Percentiles rank a stretch among this genome's conserved stretches.
phyloP scores from a whole-genome alignment of 306 rosid species.

The Castanopsis chinensis region DNA sequence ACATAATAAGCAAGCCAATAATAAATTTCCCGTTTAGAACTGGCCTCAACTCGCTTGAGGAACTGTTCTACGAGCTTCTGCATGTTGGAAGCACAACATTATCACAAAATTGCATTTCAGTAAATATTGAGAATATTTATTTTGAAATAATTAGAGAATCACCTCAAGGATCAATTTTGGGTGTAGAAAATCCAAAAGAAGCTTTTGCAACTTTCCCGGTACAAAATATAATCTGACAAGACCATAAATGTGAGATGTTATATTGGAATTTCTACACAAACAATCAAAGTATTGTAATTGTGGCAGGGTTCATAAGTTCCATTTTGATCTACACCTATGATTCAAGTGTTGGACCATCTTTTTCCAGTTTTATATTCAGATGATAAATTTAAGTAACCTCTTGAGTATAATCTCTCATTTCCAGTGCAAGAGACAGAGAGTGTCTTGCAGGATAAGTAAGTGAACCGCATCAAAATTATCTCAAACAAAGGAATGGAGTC shows the following conservation, averaged over 20 bases:
- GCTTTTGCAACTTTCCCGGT: conserved; percentile 76
- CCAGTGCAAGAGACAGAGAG: background rate
- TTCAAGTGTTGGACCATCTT: background rate
- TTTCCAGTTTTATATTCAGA: background rate
- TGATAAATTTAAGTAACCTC: background rate
- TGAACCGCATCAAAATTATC: background rate
- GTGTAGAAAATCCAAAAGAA: conserved; percentile 70
- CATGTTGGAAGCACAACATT: conserved; percentile 27
- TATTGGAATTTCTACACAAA: background rate
- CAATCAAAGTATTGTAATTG: background rate
- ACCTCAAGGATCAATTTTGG: conserved; percentile 86
- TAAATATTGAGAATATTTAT: background rate
- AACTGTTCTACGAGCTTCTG: conserved; percentile 86
- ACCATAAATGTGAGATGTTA: conserved; percentile 3
- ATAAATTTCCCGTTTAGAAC: conserved; percentile 66
- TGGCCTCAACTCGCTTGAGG: conserved; percentile 49
- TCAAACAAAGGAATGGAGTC: background rate
- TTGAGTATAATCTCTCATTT: background rate
- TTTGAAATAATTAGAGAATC: conserved; percentile 10
- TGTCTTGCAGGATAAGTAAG: background rate
- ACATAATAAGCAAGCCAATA: conserved; percentile 95
- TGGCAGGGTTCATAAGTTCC: background rate
- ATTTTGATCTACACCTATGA: background rate
- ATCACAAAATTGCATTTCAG: conserved; percentile 11
- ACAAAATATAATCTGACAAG: conserved; percentile 50